Base-by-base conservation (phyloP, 768 basidiomycete genomes). In the Suillus fuscotomentosus region DNA sequence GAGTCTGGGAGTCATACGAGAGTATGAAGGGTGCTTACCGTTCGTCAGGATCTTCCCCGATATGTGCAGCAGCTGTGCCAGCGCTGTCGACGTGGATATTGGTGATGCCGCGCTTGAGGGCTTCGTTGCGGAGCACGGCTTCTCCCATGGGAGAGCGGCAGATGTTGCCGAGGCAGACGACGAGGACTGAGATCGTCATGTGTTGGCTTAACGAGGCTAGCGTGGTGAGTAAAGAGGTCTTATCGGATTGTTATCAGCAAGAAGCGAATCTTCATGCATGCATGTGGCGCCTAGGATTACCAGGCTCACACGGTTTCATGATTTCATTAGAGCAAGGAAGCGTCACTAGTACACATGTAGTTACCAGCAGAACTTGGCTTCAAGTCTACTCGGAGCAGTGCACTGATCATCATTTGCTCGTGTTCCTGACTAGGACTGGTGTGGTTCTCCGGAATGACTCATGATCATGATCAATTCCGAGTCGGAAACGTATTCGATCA, bases 91-190 rank as follows among this genome's bases (percentile, higher is more conserved):
- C 90, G 14, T 75, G 70, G 66, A 95, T 81, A 57, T 88, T 83
- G 27, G 57, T 59, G 47, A 92, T 71, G 14, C 86, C 86, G 41
- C 91, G 86, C 69, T 87, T 82, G 57, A 80, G 76, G 10, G 90
- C 91, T 63, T 87, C 83, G 61, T 92, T 82, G 65, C 78, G 81
- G 38, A 96, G 82, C 27, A 96, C 91, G 2, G 94, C 95, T 78
- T 95, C 93, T 38, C 94, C 95, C 87, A 97, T 93, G 0, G 95
- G 94, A 27, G 92, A 94, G 41, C 95, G 88, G 72, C 94, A 94
- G 64, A 94, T 93, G 72, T 94, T 94, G 14, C 91, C 91, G 63
- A 93, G 76, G 68, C 92, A 94, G 43, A 94, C 91, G 65, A 93
- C 76, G 57, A 94, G 84, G 38, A 89, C 90, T 61, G 85, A 84